Base-by-base conservation (phyloP, 805 yeast genomes). In the Deakozyma indianensis region DNA sequence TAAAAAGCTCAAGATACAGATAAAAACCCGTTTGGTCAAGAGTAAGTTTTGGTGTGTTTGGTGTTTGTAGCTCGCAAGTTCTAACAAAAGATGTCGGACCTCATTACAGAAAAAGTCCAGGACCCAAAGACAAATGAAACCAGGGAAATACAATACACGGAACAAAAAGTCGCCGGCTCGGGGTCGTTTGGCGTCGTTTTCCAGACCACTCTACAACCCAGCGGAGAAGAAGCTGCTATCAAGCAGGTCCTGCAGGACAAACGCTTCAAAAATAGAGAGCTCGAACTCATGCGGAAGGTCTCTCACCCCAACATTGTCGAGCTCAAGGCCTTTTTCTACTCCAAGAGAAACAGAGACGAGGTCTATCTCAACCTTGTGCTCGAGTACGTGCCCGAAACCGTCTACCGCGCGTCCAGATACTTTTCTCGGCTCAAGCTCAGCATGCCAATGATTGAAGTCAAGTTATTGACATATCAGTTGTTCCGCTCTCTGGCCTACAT, bases 181-280 rank as follows among this genome's bases (percentile, higher is more conserved):
- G 98, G 98, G 9, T 88, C 97, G n/a, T 92, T 92, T 67, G 98
- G 98, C 2, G 88, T 87, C 27, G 98, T 92, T n/a, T 87, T 86
- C 60, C 92, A 85, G 53, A 86, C 95, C 4, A 78, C 75, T 48
- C 69, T 92, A 35, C 58, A 75, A 49, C 87, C 90, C 16, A 71
- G 82, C 21, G 78, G 82, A 49, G 83, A 80, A 55, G 74, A 78
- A 38, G 94, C 90, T 18, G 98, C 98, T 43, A 86, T 92, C 59
- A 92, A 92, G 64, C 76, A 94, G 54, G 99, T 92, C n/a, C 71
- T 90, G 22, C 97, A 92, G 61, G 99, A 92, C 65, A 84, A 81
- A 59, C 70, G 97, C 42, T 92, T 88, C 73, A 83, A 92, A 90
- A 92, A 66, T 80, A 75, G 99, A 63, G 99, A 92, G 62, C 71